Evolutionary conservation across 371 early-diverging fungal species (phyloP).

Genomic region (Actinomucor elegans): DNA sequence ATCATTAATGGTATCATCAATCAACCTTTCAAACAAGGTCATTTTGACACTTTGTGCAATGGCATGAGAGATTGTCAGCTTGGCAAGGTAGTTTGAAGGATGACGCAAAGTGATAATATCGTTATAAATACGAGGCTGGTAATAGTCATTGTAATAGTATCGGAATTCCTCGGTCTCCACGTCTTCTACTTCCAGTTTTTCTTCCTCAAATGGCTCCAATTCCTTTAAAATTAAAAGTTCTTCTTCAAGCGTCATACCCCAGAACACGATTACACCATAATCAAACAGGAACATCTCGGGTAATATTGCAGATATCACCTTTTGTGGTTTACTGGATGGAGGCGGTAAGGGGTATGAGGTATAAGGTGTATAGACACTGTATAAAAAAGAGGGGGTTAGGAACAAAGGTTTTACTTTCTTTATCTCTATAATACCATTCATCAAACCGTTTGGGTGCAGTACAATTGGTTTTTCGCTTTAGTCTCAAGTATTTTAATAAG

Average conservation of each 20-base stretch:
- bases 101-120: slow-evolving; percentile 56
- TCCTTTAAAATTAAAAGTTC: slow-evolving; percentile 74
- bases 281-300: slow-evolving; percentile 85
- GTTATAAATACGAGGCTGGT: slow-evolving; percentile 64
- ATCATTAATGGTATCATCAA: slow-evolving; percentile 80
- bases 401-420: no score
- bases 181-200: slow-evolving; percentile 68
- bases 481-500: slow-evolving; percentile 53
- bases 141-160: slow-evolving; percentile 77
- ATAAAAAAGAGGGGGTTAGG: no score
- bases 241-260: slow-evolving; percentile 89
- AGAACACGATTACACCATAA: slow-evolving; percentile 93
- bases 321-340: slow-evolving; percentile 14
- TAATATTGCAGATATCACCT: slow-evolving; percentile 7
- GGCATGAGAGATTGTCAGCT: slow-evolving; percentile 79
- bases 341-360: slow-evolving; percentile 34
- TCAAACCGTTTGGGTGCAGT: slow-evolving; percentile 46
- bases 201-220: slow-evolving; percentile 67
- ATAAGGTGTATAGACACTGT: slow-evolving; percentile 42
- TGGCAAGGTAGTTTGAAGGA: slow-evolving; percentile 56
- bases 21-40: slow-evolving; percentile 76
- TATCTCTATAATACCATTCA: slow-evolving; percentile 38
- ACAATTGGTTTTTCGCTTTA: slow-evolving; percentile 33
- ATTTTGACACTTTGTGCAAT: slow-evolving; percentile 87
- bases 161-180: slow-evolving; percentile 90